Percentiles rank a stretch among this genome's conserved stretches.
Conservation (phyloP, 805 yeast species). For the Peterozyma toletana region DNA sequence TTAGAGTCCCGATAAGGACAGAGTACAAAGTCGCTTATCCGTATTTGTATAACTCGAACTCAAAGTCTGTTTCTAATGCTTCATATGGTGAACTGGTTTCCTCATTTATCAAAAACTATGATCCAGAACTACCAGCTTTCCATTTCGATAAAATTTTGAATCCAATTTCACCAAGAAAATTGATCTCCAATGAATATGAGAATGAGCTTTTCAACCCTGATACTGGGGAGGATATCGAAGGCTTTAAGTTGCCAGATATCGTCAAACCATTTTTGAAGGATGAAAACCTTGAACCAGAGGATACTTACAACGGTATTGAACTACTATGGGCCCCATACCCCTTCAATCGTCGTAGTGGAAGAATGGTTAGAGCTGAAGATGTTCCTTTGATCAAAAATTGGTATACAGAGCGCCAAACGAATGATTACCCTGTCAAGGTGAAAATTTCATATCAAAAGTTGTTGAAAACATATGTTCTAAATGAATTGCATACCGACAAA, state of each 20-base stretch:
- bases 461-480: conserved; percentile 67
- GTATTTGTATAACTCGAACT: conserved; percentile 70
- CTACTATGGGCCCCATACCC: conserved; percentile 85
- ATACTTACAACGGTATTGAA: conserved; percentile 49
- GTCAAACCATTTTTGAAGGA: conserved; percentile 48
- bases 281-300: conserved; percentile 36
- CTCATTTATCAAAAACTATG: conserved; percentile 40
- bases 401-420: conserved; percentile 66
- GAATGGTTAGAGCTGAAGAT: conserved; percentile 78
- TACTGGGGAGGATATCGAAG: conserved; percentile 28
- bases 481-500: conserved; percentile 50
- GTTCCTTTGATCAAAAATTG: conserved; percentile 78
- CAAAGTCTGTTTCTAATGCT: conserved; percentile 52
- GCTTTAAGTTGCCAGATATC: conserved; percentile 30
- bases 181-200: conserved; percentile 12
- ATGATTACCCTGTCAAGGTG: conserved; percentile 62
- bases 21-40: conserved; percentile 89
- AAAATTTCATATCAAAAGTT: conserved; percentile 85
- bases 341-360: conserved; percentile 68
- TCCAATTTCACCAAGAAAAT: conserved; percentile 37
- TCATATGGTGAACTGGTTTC: conserved; percentile 60
- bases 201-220: conserved; percentile 14
- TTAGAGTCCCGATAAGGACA: conserved; percentile 67
- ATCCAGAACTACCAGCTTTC: conserved; percentile 49
- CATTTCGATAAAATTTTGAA: conserved; percentile 44